These are phyloP conservation scores for Drechslera avenae DNA, from an alignment of 2,329 filamentous ascomycete genomes.

Conservation along the genomic window DNA sequence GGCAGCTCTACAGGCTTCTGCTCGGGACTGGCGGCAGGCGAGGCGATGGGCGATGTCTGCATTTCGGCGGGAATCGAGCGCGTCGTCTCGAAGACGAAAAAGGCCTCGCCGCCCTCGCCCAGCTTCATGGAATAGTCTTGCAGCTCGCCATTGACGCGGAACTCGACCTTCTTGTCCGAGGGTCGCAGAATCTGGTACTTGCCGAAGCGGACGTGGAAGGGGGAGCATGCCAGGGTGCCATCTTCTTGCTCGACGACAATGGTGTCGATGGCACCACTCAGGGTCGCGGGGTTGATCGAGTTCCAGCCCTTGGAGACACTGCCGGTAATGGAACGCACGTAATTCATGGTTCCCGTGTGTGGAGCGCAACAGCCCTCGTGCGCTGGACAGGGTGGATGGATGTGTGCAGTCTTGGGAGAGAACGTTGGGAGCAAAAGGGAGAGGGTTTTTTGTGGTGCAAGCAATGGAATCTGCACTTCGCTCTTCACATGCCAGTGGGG, in stretches of 20 bases:
- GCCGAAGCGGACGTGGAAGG: conserved; percentile 97
- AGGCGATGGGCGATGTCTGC: conserved; percentile 93
- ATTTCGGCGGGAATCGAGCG: conserved; percentile 89
- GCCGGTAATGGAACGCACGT: conserved; percentile 93
- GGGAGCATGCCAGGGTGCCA: conserved; percentile 84
- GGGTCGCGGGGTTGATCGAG: conserved; percentile 95
- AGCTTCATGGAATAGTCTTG: conserved; percentile 98
- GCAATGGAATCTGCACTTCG: neutral
- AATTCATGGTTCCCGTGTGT: conserved; percentile 73
- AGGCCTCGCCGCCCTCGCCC: conserved; percentile 94
- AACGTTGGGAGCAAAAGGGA: neutral
- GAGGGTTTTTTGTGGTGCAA: neutral
- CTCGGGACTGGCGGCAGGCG: conserved; percentile 81
- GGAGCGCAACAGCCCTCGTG: conserved; percentile 13
- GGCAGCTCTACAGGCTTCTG: conserved; percentile 59
- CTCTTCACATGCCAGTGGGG: conserved; percentile 20
- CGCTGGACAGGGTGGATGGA: neutral
- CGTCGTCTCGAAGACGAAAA: conserved; percentile 97
- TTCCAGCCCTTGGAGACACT: conserved; percentile 99
- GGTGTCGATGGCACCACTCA: conserved; percentile 97
- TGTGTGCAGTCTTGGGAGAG: neutral
- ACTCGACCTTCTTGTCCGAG: conserved; percentile 98
- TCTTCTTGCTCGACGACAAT: conserved; percentile 98
- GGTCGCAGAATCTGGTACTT: conserved; percentile 96
- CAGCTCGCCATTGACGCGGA: conserved; percentile 88